Evolutionary conservation across 768 basidiomycete species (phyloP).

Genomic region (Tephrocybe sp.): DNA sequence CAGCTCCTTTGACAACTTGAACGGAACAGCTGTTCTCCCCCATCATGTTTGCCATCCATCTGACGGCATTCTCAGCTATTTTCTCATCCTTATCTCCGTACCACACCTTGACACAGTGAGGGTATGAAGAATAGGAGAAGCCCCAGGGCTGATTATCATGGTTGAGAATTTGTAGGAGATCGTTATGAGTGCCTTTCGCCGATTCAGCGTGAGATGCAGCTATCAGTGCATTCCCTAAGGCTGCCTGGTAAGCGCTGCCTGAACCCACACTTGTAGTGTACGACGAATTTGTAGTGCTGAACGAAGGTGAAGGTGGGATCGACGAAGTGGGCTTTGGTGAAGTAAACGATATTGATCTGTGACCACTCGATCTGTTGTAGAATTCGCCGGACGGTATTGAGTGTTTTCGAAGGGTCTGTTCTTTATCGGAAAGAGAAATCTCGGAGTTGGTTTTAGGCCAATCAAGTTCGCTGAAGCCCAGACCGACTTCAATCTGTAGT

Average conservation of each 20-base stretch:
- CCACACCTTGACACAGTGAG: conserved; percentile 81
- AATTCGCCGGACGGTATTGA: conserved; percentile 29
- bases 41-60: conserved; percentile 92
- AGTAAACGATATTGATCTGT: conserved; percentile 73
- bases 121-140: conserved; percentile 82
- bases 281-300: conserved; percentile 40
- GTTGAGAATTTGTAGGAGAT: conserved; percentile 90
- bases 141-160: conserved; percentile 89
- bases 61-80: conserved; percentile 86
- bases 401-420: conserved; percentile 35
- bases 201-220: conserved; percentile 96
- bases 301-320: conserved; percentile 52
- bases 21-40: conserved; percentile 72
- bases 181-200: conserved; percentile 85
- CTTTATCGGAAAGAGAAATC: conserved; percentile 22
- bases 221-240: conserved; percentile 86
- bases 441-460: conserved; percentile 44
- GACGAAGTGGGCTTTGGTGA: conserved; percentile 44
- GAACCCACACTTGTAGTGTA: conserved; percentile 30
- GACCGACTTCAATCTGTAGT: conserved; percentile 51
- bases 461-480: conserved; percentile 54
- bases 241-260: conserved; percentile 56
- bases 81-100: conserved; percentile 93
- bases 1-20: conserved; percentile 82
- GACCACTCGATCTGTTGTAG: conserved; percentile 50